Percentiles rank a stretch among this genome's conserved stretches.
These are phyloP conservation scores for Trifolium fragiferum DNA, from an alignment of 306 rosid species.

Conservation along the genomic window DNA sequence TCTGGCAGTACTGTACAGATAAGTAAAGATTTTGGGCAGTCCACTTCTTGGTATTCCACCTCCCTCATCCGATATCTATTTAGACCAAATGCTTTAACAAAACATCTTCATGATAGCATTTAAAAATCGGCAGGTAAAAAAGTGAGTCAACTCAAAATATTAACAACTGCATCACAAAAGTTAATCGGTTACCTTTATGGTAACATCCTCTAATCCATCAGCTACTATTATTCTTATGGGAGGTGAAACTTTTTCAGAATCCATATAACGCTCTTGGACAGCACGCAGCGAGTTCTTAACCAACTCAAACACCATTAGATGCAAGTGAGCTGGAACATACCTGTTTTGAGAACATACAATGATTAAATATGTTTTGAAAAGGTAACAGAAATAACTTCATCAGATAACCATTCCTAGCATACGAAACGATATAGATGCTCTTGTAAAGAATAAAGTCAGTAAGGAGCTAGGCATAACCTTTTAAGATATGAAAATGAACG, in stretches of 20 bases:
- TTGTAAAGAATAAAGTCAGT: neutral
- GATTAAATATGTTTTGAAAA: slow-evolving; percentile 21
- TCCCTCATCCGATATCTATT: slow-evolving; percentile 77
- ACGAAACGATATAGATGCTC: neutral
- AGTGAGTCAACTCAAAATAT: neutral
- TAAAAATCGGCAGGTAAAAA: neutral
- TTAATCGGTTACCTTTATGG: slow-evolving; percentile 53
- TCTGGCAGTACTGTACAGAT: slow-evolving; percentile 87
- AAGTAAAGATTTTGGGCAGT: slow-evolving; percentile 79
- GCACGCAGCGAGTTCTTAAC: slow-evolving; percentile 97
- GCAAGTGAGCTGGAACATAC: slow-evolving; percentile 95
- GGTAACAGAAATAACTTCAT: slow-evolving; percentile 15
- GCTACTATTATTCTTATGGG: slow-evolving; percentile 87
- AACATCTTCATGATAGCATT: neutral
- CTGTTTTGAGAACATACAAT: slow-evolving; percentile 48
- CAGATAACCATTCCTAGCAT: slow-evolving; percentile 8
- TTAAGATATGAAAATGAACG: neutral
- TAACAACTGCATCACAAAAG: neutral
- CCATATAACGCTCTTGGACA: slow-evolving; percentile 84
- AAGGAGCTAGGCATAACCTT: neutral
- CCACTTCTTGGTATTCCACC: slow-evolving; percentile 92
- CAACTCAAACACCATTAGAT: slow-evolving; percentile 96
- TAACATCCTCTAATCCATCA: slow-evolving; percentile 94
- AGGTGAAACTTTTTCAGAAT: slow-evolving; percentile 79
- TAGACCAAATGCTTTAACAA: slow-evolving; percentile 25